Base-by-base conservation (phyloP, 73 alveolate species). In the Paramecium pentaurelia region DNA sequence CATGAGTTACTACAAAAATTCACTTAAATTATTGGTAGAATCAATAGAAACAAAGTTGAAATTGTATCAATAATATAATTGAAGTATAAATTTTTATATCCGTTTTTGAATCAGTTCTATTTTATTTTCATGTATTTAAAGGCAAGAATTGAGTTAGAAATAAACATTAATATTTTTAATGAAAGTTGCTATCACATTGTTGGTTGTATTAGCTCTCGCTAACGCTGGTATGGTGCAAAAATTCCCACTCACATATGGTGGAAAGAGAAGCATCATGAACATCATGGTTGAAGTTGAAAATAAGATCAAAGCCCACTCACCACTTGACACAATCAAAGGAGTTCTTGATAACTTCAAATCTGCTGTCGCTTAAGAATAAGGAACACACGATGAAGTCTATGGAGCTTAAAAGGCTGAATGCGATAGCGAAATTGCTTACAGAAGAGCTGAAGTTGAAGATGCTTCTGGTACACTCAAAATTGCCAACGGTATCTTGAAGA, bases 401-500 rank as follows among this genome's bases (percentile, higher is more conserved):
- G 44, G 58, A 25, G 77, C 75, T 64, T 47, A 80, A 80, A 25
- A 42, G 45, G 73, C 91, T 22, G 91, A 80, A 80, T 80, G 91
- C 58, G 91, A 18, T 1, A 45, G 77, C 49, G 91, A 80, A 80
- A 80, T 80, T 37, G 71, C 91, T 12, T 80, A 80, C 91, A 80
- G 91, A 80, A 45, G 77, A 16, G 54, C 77, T 80, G 91, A 80
- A 80, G 91, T 80, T 44, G 47, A 80, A 80, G 91, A 80, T 27
- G 91, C 91, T 11, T 12, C 71, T 32, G 58, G 58, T 44, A 42
- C 75, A 42, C 75, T 80, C 77, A 80, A 49, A 47, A 28, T 44
- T 27, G 91, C 91, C 91, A 80, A 80, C 91, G 91, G 91, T 25
- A 80, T 80, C 77, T 44, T 80, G 64, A 80, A 80, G 91, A 80